Conservation (phyloP, 1,139 yeast species). For the Yamadazyma diospyri region DNA sequence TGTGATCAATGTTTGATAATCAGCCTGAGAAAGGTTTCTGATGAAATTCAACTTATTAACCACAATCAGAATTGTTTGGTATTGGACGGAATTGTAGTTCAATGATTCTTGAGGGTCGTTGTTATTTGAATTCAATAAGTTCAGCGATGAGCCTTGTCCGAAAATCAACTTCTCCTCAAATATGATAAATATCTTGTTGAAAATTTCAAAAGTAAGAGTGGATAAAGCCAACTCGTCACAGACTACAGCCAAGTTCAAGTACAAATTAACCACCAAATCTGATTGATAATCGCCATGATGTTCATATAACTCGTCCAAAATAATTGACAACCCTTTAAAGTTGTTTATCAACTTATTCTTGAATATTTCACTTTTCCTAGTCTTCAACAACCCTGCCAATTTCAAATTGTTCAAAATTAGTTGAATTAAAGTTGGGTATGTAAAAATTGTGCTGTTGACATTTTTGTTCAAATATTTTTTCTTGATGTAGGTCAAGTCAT, state of each 20-base stretch:
- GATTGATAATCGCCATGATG: conserved; percentile 45
- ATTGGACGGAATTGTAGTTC: conserved; percentile 37
- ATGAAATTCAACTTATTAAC: conserved; percentile 62
- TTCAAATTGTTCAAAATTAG: conserved; percentile 59
- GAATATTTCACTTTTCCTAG: conserved; percentile 18
- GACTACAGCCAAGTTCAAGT: conserved; percentile 56
- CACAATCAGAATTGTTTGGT: conserved; percentile 41
- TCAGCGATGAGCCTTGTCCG: conserved; percentile 10
- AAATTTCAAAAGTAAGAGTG: conserved; percentile 76
- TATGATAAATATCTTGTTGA: conserved; percentile 81
- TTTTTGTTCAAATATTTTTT: conserved; percentile 56
- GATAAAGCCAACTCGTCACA: conserved; percentile 69
- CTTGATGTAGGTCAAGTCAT: conserved; percentile 53
- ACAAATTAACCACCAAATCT: conserved; percentile 48
- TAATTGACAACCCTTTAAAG: conserved; percentile 71
- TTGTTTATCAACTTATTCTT: conserved; percentile 38
- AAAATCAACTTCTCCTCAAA: conserved; percentile 69
- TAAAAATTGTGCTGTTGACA: conserved; percentile 52
- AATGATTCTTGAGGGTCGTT: conserved; percentile 36
- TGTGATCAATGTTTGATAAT: conserved; percentile 77
- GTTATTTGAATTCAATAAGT: conserved; percentile 1
- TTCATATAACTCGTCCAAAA: conserved; percentile 64
- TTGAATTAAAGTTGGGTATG: conserved; percentile 73
- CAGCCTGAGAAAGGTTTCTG: conserved; percentile 56
- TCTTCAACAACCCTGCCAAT: conserved; percentile 34